Conservation (phyloP, 768 basidiomycete genomes). For the Mycena filopes region DNA sequence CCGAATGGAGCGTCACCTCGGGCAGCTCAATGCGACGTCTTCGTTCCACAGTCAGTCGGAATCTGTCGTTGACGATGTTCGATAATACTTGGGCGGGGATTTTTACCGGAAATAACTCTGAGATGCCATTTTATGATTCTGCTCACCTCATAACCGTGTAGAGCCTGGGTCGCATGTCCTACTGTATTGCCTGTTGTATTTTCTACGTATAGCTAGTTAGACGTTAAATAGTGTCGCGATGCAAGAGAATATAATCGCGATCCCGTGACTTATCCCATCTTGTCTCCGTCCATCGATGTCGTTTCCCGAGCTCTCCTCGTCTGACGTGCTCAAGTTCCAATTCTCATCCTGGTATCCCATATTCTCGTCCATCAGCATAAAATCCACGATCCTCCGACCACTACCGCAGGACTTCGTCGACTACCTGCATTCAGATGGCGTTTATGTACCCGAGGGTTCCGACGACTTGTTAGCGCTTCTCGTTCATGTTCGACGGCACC, state of each 20-base stretch:
- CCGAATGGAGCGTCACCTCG: conserved; percentile 15
- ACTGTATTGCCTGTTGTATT: no score
- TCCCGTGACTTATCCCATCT: conserved; percentile 25
- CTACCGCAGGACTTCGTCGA: conserved; percentile 69
- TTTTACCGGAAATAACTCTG: background rate
- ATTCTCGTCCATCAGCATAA: conserved; percentile 72
- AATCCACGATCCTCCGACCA: conserved; percentile 79
- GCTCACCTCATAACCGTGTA: no score
- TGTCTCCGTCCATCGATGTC: conserved; percentile 29
- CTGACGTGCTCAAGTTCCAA: conserved; percentile 77
- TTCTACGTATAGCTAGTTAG: no score
- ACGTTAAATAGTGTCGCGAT: background rate
- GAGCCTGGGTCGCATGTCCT: no score
- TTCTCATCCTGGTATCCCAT: conserved; percentile 88
- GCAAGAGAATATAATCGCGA: conserved; percentile 12
- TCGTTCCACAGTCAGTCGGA: conserved; percentile 1
- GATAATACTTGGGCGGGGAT: conserved; percentile 14
- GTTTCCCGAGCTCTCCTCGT: conserved; percentile 64
- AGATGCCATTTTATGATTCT: background rate
- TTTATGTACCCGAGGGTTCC: conserved; percentile 84
- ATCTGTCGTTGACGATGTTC: background rate
- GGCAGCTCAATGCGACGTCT: background rate
- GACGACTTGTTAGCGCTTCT: conserved; percentile 71
- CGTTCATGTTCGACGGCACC: background rate
- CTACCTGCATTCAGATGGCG: conserved; percentile 87